Percentiles rank a stretch among this genome's conserved stretches.
phyloP scores from a whole-genome alignment of 345 rosid genomes.

The Diplotaxis tenuifolia region DNA sequence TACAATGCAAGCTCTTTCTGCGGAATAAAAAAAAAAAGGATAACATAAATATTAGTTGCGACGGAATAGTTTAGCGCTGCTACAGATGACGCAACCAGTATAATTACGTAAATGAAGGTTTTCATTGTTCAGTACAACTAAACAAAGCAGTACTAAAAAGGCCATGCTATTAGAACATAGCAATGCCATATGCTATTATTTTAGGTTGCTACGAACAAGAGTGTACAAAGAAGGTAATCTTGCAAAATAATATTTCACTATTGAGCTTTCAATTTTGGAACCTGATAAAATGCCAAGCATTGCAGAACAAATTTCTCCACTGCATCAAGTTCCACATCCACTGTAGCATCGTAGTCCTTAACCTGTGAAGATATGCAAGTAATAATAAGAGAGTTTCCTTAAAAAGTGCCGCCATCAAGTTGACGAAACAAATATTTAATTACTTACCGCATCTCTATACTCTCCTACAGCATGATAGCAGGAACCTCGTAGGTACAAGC shows the following conservation, averaged over 20 bases:
- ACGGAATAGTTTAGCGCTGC: not conserved
- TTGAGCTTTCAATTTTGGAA: slow-evolving; percentile 27
- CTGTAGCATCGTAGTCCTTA: slow-evolving; percentile 91
- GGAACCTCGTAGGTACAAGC: slow-evolving; percentile 86
- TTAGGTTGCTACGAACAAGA: not conserved
- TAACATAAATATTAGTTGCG: slow-evolving; percentile 4
- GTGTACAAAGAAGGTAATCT: slow-evolving; percentile 2
- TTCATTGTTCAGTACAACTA: not conserved
- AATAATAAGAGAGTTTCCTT: slow-evolving; percentile 13
- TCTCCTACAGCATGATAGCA: slow-evolving; percentile 96
- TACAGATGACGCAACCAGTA: slow-evolving; percentile 1
- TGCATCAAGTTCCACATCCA: slow-evolving; percentile 86
- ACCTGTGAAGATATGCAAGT: slow-evolving; percentile 48
- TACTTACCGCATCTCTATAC: slow-evolving; percentile 72
- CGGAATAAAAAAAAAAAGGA: slow-evolving; percentile 35
- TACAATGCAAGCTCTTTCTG: slow-evolving; percentile 97
- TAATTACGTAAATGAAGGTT: not conserved
- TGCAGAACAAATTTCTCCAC: slow-evolving; percentile 97
- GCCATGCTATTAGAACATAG: not conserved
- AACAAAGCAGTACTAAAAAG: slow-evolving; percentile 1
- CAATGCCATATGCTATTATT: not conserved
- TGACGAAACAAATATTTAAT: not conserved
- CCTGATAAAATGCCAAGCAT: slow-evolving; percentile 97
- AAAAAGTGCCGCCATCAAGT: not conserved
- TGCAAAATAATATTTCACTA: slow-evolving; percentile 12